Percentiles rank a stretch among this genome's conserved stretches.
Conservation (phyloP, 2,329 filamentous ascomycete genomes). For the Coniochaeta hoffmannii region DNA sequence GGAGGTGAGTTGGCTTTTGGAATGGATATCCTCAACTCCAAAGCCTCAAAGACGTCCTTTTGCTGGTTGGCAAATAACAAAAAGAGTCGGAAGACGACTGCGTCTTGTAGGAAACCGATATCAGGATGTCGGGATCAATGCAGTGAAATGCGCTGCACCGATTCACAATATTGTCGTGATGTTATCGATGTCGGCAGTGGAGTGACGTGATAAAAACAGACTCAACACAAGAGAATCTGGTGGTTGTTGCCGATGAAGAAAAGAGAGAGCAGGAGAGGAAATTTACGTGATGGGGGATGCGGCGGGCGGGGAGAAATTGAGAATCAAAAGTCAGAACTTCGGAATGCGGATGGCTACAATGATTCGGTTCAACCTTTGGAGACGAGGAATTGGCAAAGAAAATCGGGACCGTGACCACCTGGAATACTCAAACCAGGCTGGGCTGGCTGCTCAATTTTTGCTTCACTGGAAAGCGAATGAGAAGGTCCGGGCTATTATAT, state of each 20-base stretch:
- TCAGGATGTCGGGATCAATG: background rate
- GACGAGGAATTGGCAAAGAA: background rate
- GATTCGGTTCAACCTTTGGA: too few relatives aligned
- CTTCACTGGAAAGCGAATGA: background rate
- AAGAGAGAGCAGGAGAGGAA: background rate
- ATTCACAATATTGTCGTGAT: background rate
- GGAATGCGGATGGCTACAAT: conserved; percentile 2
- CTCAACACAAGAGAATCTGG: background rate
- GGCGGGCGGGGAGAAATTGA: background rate
- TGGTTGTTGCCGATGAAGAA: conserved; percentile 1
- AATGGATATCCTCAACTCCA: conserved; percentile 3
- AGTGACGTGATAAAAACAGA: background rate
- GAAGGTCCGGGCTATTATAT: background rate
- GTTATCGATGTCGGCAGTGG: background rate
- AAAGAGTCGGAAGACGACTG: background rate
- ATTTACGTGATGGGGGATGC: background rate
- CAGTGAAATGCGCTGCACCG: background rate
- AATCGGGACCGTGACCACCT: conserved; percentile 1
- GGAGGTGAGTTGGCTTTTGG: background rate
- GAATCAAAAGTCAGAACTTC: background rate
- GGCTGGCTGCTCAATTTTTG: too few relatives aligned
- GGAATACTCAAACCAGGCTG: background rate
- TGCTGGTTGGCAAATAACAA: background rate
- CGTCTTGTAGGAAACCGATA: background rate
- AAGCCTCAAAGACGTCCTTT: background rate